Percentiles rank a stretch among this genome's conserved stretches.
Evolutionary conservation across 352 stramenopile genomes (phyloP).

Genomic region (Globisporangium apiculatum): DNA sequence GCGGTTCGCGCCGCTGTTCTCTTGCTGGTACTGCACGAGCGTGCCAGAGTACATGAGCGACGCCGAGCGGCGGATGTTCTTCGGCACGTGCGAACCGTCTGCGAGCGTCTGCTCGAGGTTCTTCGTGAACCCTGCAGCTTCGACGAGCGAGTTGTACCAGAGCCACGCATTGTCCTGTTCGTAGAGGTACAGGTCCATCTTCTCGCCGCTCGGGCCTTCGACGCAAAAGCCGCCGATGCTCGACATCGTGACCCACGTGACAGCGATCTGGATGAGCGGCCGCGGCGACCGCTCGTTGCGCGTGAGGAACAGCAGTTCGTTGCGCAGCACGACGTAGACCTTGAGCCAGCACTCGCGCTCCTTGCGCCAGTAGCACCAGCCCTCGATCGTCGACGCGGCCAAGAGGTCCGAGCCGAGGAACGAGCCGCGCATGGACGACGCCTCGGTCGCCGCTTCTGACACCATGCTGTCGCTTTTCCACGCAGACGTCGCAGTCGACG

Average conservation of each 20-base stretch:
- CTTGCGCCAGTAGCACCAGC: constrained; percentile 77
- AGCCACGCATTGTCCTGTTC: constrained; percentile 37
- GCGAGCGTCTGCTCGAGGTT: constrained; percentile 37
- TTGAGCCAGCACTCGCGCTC: constrained; percentile 57
- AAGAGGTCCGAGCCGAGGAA: constrained; percentile 24
- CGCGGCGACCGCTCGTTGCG: constrained; percentile 14
- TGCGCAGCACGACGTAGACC: constrained; percentile 31
- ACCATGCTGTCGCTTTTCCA: constrained; percentile 26
- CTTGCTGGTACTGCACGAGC: constrained; percentile 62
- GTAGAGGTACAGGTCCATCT: constrained; percentile 74
- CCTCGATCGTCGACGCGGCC: constrained; percentile 22
- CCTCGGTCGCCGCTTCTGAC: constrained; percentile 36
- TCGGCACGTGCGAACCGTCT: constrained; percentile 5
- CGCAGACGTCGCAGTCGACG: neutral
- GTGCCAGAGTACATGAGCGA: constrained; percentile 45
- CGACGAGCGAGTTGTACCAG: constrained; percentile 62
- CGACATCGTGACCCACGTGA: constrained; percentile 38
- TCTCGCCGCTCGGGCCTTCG: constrained; percentile 44
- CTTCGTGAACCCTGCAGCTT: constrained; percentile 48
- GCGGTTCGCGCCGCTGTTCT: constrained; percentile 22
- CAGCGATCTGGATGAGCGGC: constrained; percentile 39
- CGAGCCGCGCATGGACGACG: constrained; percentile 19
- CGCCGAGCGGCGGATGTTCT: constrained; percentile 11
- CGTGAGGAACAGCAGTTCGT: constrained; percentile 38
- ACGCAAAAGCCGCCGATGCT: constrained; percentile 41